phyloP scores from a whole-genome alignment of 116 monocot species.

The Cymodocea nodosa region DNA sequence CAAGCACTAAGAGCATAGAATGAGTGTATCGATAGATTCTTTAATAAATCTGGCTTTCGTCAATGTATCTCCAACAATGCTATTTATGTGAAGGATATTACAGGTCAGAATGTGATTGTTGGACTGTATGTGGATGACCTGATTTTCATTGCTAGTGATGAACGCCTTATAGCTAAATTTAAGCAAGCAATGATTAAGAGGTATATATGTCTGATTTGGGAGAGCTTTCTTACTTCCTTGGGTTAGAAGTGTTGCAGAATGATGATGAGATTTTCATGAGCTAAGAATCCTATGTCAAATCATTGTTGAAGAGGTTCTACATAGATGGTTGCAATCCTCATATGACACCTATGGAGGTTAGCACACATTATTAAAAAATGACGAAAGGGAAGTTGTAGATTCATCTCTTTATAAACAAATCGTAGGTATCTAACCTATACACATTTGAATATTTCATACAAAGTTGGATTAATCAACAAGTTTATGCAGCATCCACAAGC shows the following conservation, averaged over 20 bases:
- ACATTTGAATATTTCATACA: conserved; percentile 1
- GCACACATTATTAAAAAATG: conserved; percentile 5
- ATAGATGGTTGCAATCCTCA: conserved; percentile 2
- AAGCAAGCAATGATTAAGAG: neutral
- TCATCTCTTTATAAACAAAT: conserved; percentile 1
- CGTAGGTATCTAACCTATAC: conserved; percentile 6
- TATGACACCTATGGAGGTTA: conserved; percentile 1
- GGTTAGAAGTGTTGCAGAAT: conserved; percentile 6
- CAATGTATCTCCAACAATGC: neutral
- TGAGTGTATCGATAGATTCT: neutral
- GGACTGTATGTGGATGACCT: conserved; percentile 1
- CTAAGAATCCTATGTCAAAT: conserved; percentile 1
- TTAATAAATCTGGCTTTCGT: neutral
- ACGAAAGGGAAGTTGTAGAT: neutral
- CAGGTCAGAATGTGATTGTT: neutral
- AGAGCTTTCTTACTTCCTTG: conserved; percentile 8
- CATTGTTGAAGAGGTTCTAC: neutral
- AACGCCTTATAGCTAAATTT: conserved; percentile 1
- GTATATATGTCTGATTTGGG: neutral
- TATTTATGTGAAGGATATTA: neutral
- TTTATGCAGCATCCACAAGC: conserved; percentile 11
- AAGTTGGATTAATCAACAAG: neutral
- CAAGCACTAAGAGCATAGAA: conserved; percentile 6
- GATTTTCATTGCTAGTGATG: neutral
- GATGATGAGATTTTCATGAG: conserved; percentile 4